A percentile compares a stretch with the other conserved stretches of the same genome.
Evolutionary conservation across 208 protist species (phyloP).

Genomic region (Leishmania tarentolae): DNA sequence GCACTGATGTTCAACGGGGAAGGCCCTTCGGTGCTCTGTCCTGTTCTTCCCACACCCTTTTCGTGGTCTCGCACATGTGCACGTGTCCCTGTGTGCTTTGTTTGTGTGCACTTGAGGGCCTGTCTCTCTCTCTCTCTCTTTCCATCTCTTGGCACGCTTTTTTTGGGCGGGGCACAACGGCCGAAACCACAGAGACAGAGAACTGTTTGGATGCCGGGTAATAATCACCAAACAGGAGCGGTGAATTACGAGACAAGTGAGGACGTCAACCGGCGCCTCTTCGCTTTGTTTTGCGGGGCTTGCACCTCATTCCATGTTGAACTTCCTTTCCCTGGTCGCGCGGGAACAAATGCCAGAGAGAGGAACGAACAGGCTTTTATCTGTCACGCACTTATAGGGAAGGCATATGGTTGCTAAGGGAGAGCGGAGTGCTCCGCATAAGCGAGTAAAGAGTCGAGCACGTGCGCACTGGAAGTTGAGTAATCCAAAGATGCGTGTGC

Average conservation of each 20-base stretch:
- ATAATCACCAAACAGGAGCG: background rate
- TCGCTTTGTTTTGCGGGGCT: background rate
- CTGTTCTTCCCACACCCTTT: background rate
- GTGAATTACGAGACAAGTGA: background rate
- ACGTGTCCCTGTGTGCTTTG: background rate
- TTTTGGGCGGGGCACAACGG: too few species aligned
- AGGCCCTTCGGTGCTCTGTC: too few species aligned
- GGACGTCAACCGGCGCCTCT: background rate
- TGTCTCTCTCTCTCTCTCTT: constrained; percentile 1
- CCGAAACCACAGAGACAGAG: background rate
- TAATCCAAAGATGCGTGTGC: constrained; percentile 12
- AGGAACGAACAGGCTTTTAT: background rate
- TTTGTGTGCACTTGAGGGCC: background rate
- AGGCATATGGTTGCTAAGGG: background rate
- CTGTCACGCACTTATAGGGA: background rate
- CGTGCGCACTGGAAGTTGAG: background rate
- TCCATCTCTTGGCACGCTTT: background rate
- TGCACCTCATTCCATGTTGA: background rate
- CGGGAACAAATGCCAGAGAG: background rate
- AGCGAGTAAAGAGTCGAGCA: background rate
- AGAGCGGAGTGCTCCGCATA: background rate
- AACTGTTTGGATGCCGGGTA: background rate
- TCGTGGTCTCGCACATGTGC: background rate
- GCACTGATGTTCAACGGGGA: too few species aligned
- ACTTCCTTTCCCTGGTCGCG: background rate